Evolutionary conservation across 1,284 basidiomycete species (phyloP).

Genomic region (Porodaedalea pini): DNA sequence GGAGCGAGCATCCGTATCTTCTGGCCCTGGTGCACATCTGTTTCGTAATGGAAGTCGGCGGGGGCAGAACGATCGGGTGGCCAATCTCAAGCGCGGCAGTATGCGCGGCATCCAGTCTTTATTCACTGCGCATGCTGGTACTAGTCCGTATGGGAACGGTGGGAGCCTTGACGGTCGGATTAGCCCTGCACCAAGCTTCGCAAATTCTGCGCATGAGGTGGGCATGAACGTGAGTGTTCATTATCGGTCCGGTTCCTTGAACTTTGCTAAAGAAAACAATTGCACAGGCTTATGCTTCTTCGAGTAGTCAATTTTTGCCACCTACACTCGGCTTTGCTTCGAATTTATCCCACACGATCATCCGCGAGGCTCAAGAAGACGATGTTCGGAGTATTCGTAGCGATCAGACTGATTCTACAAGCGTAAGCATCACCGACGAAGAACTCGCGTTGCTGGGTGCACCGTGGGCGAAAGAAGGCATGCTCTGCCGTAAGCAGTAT

Average conservation of each 20-base stretch:
- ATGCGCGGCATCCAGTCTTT: conserved; percentile 83
- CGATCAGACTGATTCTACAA: conserved; percentile 56
- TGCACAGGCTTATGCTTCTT: conserved; percentile 35
- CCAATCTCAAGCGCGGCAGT: conserved; percentile 83
- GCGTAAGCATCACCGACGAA: conserved; percentile 86
- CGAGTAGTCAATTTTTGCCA: conserved; percentile 53
- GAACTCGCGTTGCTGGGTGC: conserved; percentile 92
- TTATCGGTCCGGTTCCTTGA: not conserved
- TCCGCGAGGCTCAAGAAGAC: conserved; percentile 90
- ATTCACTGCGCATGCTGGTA: conserved; percentile 52
- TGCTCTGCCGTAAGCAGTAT: conserved; percentile 91
- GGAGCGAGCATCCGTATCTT: conserved; percentile 50
- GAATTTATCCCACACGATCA: conserved; percentile 93
- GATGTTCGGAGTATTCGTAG: conserved; percentile 72
- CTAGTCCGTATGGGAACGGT: conserved; percentile 75
- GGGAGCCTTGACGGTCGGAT: conserved; percentile 79
- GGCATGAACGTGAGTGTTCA: conserved; percentile 26
- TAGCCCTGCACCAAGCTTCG: conserved; percentile 86
- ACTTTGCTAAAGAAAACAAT: not conserved
- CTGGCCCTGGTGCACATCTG: conserved; percentile 47
- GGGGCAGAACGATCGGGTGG: conserved; percentile 62
- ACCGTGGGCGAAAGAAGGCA: conserved; percentile 98
- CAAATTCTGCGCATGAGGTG: conserved; percentile 83
- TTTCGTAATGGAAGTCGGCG: conserved; percentile 68
- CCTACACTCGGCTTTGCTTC: conserved; percentile 92